Percentiles rank a stretch among this genome's conserved stretches.
These are phyloP conservation scores for Pseudozyma thailandica DNA, from an alignment of 1,284 basidiomycete genomes.

Conservation along the genomic window DNA sequence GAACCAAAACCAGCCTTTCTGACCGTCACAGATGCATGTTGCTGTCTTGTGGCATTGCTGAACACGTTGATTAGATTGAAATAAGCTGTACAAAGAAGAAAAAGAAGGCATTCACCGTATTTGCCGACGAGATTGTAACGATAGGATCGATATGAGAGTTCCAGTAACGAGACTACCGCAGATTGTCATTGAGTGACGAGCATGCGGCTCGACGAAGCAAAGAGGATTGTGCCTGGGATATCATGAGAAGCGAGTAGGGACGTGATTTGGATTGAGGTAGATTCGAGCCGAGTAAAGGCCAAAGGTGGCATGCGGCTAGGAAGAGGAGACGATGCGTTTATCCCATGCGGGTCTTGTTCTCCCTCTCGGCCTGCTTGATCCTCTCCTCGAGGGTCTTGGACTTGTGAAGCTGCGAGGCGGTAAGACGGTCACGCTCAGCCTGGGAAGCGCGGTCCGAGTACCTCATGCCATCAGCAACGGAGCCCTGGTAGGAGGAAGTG, in stretches of 20 bases:
- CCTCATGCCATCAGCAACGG: constrained; percentile 65
- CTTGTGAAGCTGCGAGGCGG: constrained; percentile 67
- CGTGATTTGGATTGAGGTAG: background rate
- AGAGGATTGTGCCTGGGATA: background rate
- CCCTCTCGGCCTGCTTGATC: constrained; percentile 63
- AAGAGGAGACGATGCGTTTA: background rate
- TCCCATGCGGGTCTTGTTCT: constrained; percentile 47
- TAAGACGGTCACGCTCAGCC: constrained; percentile 58
- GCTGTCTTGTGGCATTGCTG: background rate
- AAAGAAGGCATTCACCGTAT: constrained; percentile 4
- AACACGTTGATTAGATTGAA: background rate
- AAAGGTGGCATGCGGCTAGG: background rate
- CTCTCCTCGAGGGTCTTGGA: constrained; percentile 67
- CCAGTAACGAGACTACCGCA: background rate
- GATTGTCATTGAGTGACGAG: background rate
- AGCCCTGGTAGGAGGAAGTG: constrained; percentile 67
- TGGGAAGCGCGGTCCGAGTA: constrained; percentile 63
- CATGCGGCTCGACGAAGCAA: background rate
- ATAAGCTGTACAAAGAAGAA: constrained; percentile 14
- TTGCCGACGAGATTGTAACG: constrained; percentile 6
- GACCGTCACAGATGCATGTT: no score
- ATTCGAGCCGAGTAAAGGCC: background rate
- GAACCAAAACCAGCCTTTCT: no score
- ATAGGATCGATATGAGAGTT: background rate
- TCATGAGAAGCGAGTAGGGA: background rate